A percentile compares a stretch with the other conserved stretches of the same genome.
phyloP scores from a whole-genome alignment of 768 basidiomycete genomes.

The Chalciporus sphaerocephalus region DNA sequence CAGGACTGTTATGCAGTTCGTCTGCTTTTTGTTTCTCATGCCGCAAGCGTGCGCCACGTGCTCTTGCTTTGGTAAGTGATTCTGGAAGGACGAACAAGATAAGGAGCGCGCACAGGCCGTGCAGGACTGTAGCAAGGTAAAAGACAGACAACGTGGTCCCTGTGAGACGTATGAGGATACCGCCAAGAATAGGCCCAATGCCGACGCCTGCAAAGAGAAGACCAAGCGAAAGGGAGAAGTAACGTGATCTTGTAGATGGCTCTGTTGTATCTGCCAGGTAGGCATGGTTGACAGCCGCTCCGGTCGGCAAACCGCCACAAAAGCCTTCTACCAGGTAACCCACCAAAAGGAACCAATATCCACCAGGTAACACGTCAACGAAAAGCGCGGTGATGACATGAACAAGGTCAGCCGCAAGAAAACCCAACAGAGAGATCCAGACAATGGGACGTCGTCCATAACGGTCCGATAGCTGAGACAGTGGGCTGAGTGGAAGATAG shows the following conservation, averaged over 20 bases:
- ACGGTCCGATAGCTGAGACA: slow-evolving; percentile 65
- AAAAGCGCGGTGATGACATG: slow-evolving; percentile 64
- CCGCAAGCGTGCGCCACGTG: slow-evolving; percentile 25
- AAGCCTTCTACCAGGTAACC: slow-evolving; percentile 64
- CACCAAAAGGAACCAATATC: slow-evolving; percentile 74
- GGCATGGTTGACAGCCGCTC: slow-evolving; percentile 51
- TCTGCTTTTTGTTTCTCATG: slow-evolving; percentile 10
- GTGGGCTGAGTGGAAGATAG: background rate
- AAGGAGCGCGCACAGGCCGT: slow-evolving; percentile 46
- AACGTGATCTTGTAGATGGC: slow-evolving; percentile 51
- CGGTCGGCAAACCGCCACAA: slow-evolving; percentile 57
- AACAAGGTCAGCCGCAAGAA: slow-evolving; percentile 57
- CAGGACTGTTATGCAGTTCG: background rate
- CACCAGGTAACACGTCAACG: slow-evolving; percentile 62
- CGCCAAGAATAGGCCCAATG: slow-evolving; percentile 70
- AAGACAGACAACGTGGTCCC: slow-evolving; percentile 60
- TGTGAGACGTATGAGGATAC: slow-evolving; percentile 56
- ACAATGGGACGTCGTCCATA: slow-evolving; percentile 66
- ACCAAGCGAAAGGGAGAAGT: slow-evolving; percentile 63
- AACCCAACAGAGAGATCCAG: slow-evolving; percentile 55
- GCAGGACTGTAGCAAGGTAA: slow-evolving; percentile 54
- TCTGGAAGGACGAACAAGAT: slow-evolving; percentile 70
- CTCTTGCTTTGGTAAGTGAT: slow-evolving; percentile 55
- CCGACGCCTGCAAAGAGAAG: slow-evolving; percentile 71
- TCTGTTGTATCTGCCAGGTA: slow-evolving; percentile 68